Conservation (phyloP, 1,284 basidiomycete species). For the Leccinum olivaceoglutinosum region DNA sequence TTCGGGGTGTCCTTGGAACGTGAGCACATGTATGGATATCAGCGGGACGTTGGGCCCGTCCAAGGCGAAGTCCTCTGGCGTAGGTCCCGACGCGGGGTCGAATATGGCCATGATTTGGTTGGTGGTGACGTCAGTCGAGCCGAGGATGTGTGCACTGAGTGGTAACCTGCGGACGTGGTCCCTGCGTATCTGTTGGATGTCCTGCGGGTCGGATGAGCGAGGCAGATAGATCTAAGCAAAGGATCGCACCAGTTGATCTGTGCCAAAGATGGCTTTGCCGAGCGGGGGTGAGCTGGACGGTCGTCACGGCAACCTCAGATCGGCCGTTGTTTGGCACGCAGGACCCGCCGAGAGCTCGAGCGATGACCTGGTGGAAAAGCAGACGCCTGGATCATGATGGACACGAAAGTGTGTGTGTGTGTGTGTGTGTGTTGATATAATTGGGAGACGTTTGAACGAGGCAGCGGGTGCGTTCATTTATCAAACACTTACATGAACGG, state of each 20-base stretch:
- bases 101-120: constrained; percentile 68
- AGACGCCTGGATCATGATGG: too few relatives aligned
- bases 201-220: constrained; percentile 31
- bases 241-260: constrained; percentile 27
- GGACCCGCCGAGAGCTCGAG: too few relatives aligned
- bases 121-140: constrained; percentile 50
- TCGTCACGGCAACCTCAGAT: too few relatives aligned
- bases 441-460: too few relatives aligned
- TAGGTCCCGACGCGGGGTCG: constrained; percentile 19
- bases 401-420: too few relatives aligned
- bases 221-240: neutral
- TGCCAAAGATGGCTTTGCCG: neutral
- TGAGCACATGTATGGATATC: constrained; percentile 60
- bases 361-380: too few relatives aligned
- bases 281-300: too few relatives aligned
- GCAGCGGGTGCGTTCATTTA: too few relatives aligned
- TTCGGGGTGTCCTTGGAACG: constrained; percentile 80
- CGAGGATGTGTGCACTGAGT: constrained; percentile 49
- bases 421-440: too few relatives aligned
- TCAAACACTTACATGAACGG: too few relatives aligned
- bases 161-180: neutral
- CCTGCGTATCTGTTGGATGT: constrained; percentile 37
- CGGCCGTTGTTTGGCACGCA: too few relatives aligned
- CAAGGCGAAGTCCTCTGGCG: constrained; percentile 5
- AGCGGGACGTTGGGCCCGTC: constrained; percentile 8